Base-by-base conservation (phyloP, 805 yeast species). In the Komagataella kurtzmanii region DNA sequence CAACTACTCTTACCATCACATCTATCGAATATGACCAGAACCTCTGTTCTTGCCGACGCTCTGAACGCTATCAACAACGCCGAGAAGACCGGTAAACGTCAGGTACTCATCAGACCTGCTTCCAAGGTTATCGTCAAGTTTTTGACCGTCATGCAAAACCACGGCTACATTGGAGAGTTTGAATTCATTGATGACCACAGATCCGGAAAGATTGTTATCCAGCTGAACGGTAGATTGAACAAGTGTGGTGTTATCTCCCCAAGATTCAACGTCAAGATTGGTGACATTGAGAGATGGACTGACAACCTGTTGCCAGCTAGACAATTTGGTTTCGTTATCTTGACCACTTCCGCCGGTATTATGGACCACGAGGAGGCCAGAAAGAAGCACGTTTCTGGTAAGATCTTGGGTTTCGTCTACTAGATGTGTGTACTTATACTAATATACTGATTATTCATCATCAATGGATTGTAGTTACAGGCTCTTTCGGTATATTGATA, bases 301-400 rank as follows among this genome's bases (percentile, higher is more conserved):
- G 96, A 84, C 76, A 88, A 89, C 85, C 83, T 91, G 73, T 82
- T 91, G 71, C 98, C 98, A 73, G 96, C 98, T 62, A 89, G 98
- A 85, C 98, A 91, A 79, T 91, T 91, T 70, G 98, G 98, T 79
- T 90, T 76, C 83, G 91, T 91, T 70, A 86, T 91, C 76, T 84
- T 91, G 71, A 91, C 98, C 76, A 91, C 98, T 66, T 91, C 98
- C 66, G 97, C 98, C 66, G 99, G 99, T 79, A 91, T 91, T 67
- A 89, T 91, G 96, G 98, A 93, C 83, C 99, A 91, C 81, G 98
- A 91, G 82, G 97, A 91, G 81, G 99, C 99, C 66, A 88, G 96
- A 83, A 87, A 97, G 85, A 93, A 91, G 86, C 98, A 91, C 79
- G 98, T 91, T 66, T 89, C 97, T 63, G 99, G 99, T 76, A 91